Conservation (phyloP, 805 yeast species). For the Ogataea henricii region DNA sequence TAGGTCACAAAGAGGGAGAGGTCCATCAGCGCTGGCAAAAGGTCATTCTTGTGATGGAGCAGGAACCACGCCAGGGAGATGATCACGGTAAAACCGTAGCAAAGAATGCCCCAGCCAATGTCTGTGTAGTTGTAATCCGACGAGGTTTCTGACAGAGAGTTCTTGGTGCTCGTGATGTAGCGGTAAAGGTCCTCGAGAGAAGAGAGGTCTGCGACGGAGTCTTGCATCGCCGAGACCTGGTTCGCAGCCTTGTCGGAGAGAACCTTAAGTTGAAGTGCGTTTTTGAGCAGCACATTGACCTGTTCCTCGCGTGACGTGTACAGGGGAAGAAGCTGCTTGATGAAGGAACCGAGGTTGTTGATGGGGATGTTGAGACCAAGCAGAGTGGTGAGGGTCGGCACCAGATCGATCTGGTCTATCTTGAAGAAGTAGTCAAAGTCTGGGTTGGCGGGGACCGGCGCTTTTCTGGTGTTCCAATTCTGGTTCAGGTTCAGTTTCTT, state of each 20-base stretch:
- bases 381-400: constrained; percentile 65
- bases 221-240: constrained; percentile 13
- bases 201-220: constrained; percentile 15
- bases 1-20: constrained; percentile 38
- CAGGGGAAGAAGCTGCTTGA: constrained; percentile 55
- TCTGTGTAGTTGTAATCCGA: constrained; percentile 68
- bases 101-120: constrained; percentile 44
- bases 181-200: constrained; percentile 15
- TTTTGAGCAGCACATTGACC: constrained; percentile 47
- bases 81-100: constrained; percentile 36
- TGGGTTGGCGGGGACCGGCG: constrained; percentile 42
- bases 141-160: constrained; percentile 55
- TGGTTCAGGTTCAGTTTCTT: constrained; percentile 25
- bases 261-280: constrained; percentile 56
- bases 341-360: constrained; percentile 72
- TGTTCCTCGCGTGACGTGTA: constrained; percentile 43
- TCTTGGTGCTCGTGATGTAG: constrained; percentile 51
- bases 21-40: constrained; percentile 24
- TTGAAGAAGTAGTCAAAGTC: constrained; percentile 54
- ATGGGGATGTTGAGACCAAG: constrained; percentile 68
- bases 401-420: constrained; percentile 70
- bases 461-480: constrained; percentile 25
- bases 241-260: constrained; percentile 46
- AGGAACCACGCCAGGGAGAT: constrained; percentile 31
- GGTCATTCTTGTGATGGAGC: constrained; percentile 12